These are phyloP conservation scores for Alternaria consortialis DNA, from an alignment of 2,329 filamentous ascomycete species.

Conservation along the genomic window DNA sequence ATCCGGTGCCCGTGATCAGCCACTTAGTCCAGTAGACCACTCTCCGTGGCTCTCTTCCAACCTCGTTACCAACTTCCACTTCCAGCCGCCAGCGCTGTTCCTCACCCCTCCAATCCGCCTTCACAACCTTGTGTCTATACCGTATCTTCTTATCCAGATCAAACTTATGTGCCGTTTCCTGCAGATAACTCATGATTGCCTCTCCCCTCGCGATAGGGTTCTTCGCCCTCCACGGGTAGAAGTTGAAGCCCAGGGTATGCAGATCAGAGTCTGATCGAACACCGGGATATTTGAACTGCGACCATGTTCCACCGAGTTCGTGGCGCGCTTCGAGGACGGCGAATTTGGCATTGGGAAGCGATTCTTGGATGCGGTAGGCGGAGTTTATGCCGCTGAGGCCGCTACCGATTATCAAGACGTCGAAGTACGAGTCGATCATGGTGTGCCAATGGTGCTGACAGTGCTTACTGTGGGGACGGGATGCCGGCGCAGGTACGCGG, in stretches of 20 bases:
- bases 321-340: constrained; percentile 73
- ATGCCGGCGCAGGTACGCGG: background rate
- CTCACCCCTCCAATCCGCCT: constrained; percentile 57
- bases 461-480: background rate
- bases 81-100: constrained; percentile 59
- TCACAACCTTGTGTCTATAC: constrained; percentile 54
- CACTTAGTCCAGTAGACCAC: constrained; percentile 56
- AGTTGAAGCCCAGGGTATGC: constrained; percentile 68
- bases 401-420: constrained; percentile 72
- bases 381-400: constrained; percentile 80
- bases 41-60: constrained; percentile 42
- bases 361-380: constrained; percentile 72
- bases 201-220: constrained; percentile 57
- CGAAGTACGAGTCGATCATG: constrained; percentile 43
- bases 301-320: constrained; percentile 79
- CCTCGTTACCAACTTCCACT: constrained; percentile 34
- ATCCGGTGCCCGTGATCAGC: constrained; percentile 71
- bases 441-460: background rate
- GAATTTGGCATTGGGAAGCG: constrained; percentile 66
- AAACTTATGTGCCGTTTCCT: constrained; percentile 54
- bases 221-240: constrained; percentile 71
- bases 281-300: constrained; percentile 78
- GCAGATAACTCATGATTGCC: constrained; percentile 56
- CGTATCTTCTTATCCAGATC: constrained; percentile 59
- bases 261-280: constrained; percentile 64